Conservation (phyloP, 148 eudicot genomes). For the Rhododendron molle region DNA sequence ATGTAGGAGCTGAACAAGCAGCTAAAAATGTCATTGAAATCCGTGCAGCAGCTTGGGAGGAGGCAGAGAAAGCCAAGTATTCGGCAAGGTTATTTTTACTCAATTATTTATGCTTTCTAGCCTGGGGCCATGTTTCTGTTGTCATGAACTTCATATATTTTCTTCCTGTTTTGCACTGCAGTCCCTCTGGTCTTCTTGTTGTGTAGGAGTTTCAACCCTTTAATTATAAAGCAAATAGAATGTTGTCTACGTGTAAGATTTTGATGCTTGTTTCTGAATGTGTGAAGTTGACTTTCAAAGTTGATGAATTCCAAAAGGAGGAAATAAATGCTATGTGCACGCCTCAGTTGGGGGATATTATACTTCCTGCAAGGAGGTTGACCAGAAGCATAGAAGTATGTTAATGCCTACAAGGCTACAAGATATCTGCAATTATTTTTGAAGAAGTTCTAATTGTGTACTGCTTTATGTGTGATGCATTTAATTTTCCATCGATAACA, state of each 20-base stretch:
- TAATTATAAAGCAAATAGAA: neutral
- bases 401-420: neutral
- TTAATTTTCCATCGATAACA: neutral
- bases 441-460: neutral
- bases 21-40: conserved; percentile 41
- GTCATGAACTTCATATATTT: neutral
- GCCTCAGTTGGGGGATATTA: neutral
- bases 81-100: conserved; percentile 40
- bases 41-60: conserved; percentile 73
- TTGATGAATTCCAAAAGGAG: neutral
- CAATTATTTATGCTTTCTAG: neutral
- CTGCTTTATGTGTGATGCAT: neutral
- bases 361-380: neutral
- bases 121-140: neutral
- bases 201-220: neutral
- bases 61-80: conserved; percentile 66
- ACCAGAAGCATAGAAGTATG: neutral
- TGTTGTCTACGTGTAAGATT: neutral
- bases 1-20: conserved; percentile 22
- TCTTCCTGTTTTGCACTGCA: neutral
- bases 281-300: neutral
- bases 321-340: neutral
- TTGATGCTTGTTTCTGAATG: neutral
- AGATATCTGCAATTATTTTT: neutral
- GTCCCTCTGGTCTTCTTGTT: neutral